Conservation (phyloP, 1,139 yeast genomes). For the Yarrowia galli region DNA sequence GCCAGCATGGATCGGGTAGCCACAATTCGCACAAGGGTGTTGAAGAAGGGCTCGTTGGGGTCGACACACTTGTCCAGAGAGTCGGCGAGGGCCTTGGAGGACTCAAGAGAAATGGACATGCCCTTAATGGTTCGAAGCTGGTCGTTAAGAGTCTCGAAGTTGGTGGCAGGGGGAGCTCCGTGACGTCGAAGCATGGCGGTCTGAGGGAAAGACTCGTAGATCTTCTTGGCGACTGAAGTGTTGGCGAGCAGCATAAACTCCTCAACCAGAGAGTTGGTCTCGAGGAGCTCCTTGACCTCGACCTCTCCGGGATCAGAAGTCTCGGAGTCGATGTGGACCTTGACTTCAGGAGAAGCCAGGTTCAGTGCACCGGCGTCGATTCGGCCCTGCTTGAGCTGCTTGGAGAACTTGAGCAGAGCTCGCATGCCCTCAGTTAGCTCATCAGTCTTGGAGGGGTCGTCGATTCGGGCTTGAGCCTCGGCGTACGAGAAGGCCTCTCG, state of each 20-base stretch:
- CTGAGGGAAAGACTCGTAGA: conserved; percentile 92
- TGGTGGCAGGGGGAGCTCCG: conserved; percentile 93
- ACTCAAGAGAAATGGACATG: conserved; percentile 77
- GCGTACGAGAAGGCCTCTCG: conserved; percentile 96
- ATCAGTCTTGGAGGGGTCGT: conserved; percentile 77
- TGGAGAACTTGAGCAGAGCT: conserved; percentile 75
- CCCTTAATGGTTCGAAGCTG: conserved; percentile 83
- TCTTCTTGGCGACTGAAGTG: conserved; percentile 92
- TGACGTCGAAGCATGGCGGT: conserved; percentile 97
- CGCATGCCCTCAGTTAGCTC: conserved; percentile 92
- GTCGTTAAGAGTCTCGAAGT: conserved; percentile 87
- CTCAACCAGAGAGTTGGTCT: conserved; percentile 94
- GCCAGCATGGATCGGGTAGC: conserved; percentile 99
- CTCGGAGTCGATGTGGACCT: conserved; percentile 96
- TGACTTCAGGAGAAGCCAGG: conserved; percentile 96
- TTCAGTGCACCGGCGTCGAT: conserved; percentile 96
- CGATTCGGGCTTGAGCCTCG: conserved; percentile 89
- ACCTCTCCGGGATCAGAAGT: conserved; percentile 97
- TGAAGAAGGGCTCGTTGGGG: conserved; percentile 84
- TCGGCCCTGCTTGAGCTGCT: conserved; percentile 82
- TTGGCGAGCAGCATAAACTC: conserved; percentile 98
- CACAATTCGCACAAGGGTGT: conserved; percentile 93
- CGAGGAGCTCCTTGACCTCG: conserved; percentile 84
- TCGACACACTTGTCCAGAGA: conserved; percentile 89
- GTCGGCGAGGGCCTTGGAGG: conserved; percentile 91